Conservation (phyloP, 2,329 filamentous ascomycete species). For the Colletotrichum simmondsii region DNA sequence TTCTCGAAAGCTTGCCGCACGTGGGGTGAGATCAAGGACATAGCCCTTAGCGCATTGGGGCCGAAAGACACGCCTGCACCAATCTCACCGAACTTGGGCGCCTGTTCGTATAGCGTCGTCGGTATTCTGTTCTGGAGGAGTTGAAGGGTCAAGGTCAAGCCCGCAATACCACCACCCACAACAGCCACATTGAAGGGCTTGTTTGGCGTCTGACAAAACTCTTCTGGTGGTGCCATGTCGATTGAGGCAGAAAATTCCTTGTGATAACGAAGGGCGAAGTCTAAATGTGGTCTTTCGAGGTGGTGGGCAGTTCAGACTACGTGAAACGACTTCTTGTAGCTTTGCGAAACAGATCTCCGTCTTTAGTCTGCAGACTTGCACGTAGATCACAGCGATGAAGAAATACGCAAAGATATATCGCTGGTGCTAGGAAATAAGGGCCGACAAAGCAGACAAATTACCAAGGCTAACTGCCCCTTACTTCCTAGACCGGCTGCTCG, state of each 20-base stretch:
- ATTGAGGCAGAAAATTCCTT: background rate
- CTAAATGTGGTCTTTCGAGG: background rate
- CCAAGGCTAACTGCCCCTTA: background rate
- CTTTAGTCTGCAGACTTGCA: background rate
- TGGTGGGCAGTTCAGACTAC: background rate
- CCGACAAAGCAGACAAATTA: background rate
- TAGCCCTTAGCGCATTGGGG: constrained; percentile 61
- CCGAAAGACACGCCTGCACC: constrained; percentile 64
- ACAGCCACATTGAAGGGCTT: constrained; percentile 50
- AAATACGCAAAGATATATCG: background rate
- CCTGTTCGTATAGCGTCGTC: constrained; percentile 59
- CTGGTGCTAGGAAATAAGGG: background rate
- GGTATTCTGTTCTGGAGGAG: constrained; percentile 54
- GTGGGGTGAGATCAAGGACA: constrained; percentile 42
- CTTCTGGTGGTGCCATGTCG: constrained; percentile 21
- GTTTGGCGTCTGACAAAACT: constrained; percentile 15
- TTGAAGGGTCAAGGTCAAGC: constrained; percentile 56
- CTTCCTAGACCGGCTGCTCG: background rate
- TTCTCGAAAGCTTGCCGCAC: constrained; percentile 50
- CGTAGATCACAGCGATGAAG: too few relatives aligned
- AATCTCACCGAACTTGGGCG: constrained; percentile 54
- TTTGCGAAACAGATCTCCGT: background rate
- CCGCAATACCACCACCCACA: constrained; percentile 63
- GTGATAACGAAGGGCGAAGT: background rate
- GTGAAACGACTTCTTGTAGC: background rate